Evolutionary conservation across 345 rosid genomes (phyloP).

Genomic region (Xanthoceras sorbifolium): DNA sequence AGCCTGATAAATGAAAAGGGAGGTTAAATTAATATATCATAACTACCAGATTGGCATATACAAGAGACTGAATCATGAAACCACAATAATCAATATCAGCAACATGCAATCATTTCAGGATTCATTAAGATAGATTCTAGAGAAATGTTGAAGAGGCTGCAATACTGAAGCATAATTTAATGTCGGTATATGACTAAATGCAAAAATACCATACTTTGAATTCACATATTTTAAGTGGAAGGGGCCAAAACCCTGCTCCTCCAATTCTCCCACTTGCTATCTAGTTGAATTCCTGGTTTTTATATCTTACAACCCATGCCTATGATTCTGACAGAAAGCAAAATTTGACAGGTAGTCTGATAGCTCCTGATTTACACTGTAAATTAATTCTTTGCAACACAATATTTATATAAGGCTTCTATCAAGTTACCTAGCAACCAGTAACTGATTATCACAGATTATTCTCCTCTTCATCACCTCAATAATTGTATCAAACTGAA

Average conservation of each 20-base stretch:
- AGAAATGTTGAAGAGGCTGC: neutral
- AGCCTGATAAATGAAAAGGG: constrained; percentile 12
- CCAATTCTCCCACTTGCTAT: neutral
- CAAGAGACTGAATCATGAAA: constrained; percentile 17
- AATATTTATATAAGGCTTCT: no score
- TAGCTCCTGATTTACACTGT: no score
- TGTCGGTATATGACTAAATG: neutral
- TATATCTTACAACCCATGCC: neutral
- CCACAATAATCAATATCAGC: neutral
- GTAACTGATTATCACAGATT: no score
- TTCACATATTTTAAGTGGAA: no score
- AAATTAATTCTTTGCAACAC: no score
- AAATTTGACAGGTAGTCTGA: neutral
- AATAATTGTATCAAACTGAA: neutral
- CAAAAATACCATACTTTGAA: neutral
- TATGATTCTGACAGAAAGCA: neutral
- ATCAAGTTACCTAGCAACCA: no score
- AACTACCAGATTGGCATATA: constrained; percentile 2
- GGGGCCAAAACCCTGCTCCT: neutral
- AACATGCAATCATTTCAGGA: neutral
- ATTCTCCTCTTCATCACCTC: no score
- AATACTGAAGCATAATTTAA: neutral
- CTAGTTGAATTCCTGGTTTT: neutral
- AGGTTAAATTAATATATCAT: neutral
- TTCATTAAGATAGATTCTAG: neutral